phyloP scores from a whole-genome alignment of 1,284 basidiomycete genomes.

The Schizophyllum commune region DNA sequence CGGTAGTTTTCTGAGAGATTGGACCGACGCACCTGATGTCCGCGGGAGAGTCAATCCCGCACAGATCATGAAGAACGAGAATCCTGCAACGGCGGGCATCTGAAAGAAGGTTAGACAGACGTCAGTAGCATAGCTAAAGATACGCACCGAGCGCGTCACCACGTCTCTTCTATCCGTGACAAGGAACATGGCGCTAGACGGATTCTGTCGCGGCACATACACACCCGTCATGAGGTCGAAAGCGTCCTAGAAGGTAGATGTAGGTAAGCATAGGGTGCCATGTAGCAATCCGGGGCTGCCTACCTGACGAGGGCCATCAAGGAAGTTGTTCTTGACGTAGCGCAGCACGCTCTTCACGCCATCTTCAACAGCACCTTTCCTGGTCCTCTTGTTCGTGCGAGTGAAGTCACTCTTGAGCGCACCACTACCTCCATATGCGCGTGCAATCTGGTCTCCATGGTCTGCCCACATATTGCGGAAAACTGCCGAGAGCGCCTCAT shows the following conservation, averaged over 20 bases:
- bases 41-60: slow-evolving; percentile 79
- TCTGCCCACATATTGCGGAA: slow-evolving; percentile 86
- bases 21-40: slow-evolving; percentile 60
- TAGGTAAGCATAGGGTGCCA: slow-evolving; percentile 6
- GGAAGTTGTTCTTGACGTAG: slow-evolving; percentile 96
- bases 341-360: slow-evolving; percentile 82
- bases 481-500: slow-evolving; percentile 4
- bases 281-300: slow-evolving; percentile 15
- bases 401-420: slow-evolving; percentile 98
- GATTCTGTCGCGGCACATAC: slow-evolving; percentile 76
- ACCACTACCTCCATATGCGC: slow-evolving; percentile 91
- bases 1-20: slow-evolving; percentile 5
- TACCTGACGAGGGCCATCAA: slow-evolving; percentile 89
- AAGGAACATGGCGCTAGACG: slow-evolving; percentile 56
- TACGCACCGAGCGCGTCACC: slow-evolving; percentile 71
- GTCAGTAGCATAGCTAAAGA: slow-evolving; percentile 1
- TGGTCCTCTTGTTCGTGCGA: slow-evolving; percentile 84
- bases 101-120: slow-evolving; percentile 24
- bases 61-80: slow-evolving; percentile 82
- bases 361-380: slow-evolving; percentile 77
- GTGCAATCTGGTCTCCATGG: slow-evolving; percentile 89
- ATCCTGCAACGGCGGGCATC: slow-evolving; percentile 81
- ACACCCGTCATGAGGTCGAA: slow-evolving; percentile 92
- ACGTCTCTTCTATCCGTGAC: slow-evolving; percentile 76
- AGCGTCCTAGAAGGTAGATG: slow-evolving; percentile 54